A percentile compares a stretch with the other conserved stretches of the same genome.
These are phyloP conservation scores for Arctium lappa DNA, from an alignment of 129 eudicot genomes.

Conservation along the genomic window DNA sequence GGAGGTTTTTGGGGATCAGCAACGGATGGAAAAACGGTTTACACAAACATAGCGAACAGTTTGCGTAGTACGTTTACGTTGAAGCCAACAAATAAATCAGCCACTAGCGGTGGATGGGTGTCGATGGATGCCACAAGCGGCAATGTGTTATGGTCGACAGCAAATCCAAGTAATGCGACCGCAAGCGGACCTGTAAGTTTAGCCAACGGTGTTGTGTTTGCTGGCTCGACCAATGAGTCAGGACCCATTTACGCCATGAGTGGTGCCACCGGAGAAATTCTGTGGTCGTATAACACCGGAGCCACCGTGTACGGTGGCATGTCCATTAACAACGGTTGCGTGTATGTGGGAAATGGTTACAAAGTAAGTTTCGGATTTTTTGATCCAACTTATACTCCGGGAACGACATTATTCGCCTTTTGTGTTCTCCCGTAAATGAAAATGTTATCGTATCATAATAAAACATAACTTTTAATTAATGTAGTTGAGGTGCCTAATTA, in stretches of 20 bases:
- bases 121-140: constrained; percentile 62
- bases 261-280: constrained; percentile 50
- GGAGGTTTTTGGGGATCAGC: constrained; percentile 83
- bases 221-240: constrained; percentile 52
- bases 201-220: constrained; percentile 64
- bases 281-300: constrained; percentile 63
- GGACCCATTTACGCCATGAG: constrained; percentile 80
- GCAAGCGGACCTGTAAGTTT: constrained; percentile 61
- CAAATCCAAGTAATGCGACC: constrained; percentile 57
- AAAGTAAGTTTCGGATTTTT: constrained; percentile 30
- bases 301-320: constrained; percentile 72
- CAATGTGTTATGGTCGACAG: constrained; percentile 64
- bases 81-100: constrained; percentile 47
- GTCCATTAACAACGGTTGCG: constrained; percentile 58
- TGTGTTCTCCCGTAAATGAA: constrained; percentile 20
- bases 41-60: constrained; percentile 65
- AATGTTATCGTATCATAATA: not conserved
- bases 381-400: constrained; percentile 40
- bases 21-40: constrained; percentile 51
- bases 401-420: constrained; percentile 53
- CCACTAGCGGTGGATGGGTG: constrained; percentile 73
- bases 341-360: constrained; percentile 64
- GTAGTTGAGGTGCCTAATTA: no score
- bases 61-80: constrained; percentile 35
- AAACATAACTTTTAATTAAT: not conserved